Evolutionary conservation across 192 early-diverging fungal species (phyloP).

Genomic region (Coemansia sp.): DNA sequence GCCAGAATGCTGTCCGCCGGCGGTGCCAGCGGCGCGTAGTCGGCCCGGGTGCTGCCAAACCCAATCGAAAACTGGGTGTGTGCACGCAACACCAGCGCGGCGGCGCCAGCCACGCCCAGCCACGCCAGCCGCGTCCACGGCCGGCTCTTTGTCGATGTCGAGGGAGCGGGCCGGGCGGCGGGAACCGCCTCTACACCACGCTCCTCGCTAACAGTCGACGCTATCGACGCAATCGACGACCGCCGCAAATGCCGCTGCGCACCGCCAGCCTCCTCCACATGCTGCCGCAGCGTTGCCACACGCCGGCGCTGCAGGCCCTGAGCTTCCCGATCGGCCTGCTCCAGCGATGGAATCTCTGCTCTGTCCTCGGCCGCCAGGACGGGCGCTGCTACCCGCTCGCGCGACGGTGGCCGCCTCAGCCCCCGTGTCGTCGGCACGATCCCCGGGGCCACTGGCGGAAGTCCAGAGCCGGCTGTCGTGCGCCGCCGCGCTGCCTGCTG

Average conservation of each 20-base stretch:
- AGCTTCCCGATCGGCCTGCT: constrained; percentile 16
- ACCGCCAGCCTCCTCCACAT: constrained; percentile 10
- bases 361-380: background rate
- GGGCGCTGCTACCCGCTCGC: constrained; percentile 3
- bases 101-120: constrained; percentile 3
- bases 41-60: constrained; percentile 35
- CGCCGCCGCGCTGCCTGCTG: too few relatives aligned
- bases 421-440: constrained; percentile 5
- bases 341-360: background rate
- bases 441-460: constrained; percentile 27
- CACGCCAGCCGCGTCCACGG: constrained; percentile 16
- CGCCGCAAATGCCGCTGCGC: constrained; percentile 27
- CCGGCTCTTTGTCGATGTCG: background rate
- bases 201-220: constrained; percentile 32
- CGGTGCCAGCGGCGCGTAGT: constrained; percentile 10
- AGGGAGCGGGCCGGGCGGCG: constrained; percentile 1
- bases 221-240: constrained; percentile 36
- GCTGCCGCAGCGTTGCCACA: constrained; percentile 40
- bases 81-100: constrained; percentile 18
- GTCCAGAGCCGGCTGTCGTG: background rate
- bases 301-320: constrained; percentile 42
- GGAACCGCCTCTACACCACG: constrained; percentile 25
- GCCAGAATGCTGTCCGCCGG: constrained; percentile 14
- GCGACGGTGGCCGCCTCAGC: background rate
- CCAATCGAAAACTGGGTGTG: constrained; percentile 35